These are phyloP conservation scores for Pontederia paniculata DNA, from an alignment of 176 grass and related monocot species.

Conservation along the genomic window DNA sequence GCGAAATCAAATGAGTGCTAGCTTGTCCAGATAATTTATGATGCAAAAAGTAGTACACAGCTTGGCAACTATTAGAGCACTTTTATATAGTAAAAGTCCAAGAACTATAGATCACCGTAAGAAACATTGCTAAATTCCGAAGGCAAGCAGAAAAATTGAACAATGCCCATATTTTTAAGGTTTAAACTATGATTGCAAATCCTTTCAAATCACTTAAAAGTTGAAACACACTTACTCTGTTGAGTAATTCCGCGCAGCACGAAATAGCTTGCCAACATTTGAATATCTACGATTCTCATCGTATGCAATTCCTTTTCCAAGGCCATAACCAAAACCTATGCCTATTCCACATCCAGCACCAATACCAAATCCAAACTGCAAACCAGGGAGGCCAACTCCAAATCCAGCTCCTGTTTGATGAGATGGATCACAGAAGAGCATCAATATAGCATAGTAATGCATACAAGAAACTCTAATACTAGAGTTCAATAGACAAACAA, in stretches of 20 bases:
- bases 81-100: too few relatives aligned
- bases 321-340: constrained; percentile 78
- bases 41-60: too few relatives aligned
- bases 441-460: background rate
- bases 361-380: constrained; percentile 61
- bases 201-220: background rate
- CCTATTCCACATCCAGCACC: constrained; percentile 90
- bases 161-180: background rate
- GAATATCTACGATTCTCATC: constrained; percentile 61
- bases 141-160: background rate
- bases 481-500: too few relatives aligned
- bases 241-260: constrained; percentile 30
- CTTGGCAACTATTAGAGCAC: too few relatives aligned
- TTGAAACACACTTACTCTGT: constrained; percentile 48
- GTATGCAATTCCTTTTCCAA: constrained; percentile 77
- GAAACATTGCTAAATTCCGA: too few relatives aligned
- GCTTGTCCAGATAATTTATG: too few relatives aligned
- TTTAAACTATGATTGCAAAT: background rate
- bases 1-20: too few relatives aligned
- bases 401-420: constrained; percentile 57
- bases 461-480: background rate
- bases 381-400: constrained; percentile 75
- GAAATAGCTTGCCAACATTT: constrained; percentile 64
- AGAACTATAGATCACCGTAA: too few relatives aligned
- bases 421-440: background rate